A percentile compares a stretch with the other conserved stretches of the same genome.
phyloP scores from a whole-genome alignment of 2,329 filamentous ascomycete species.

The Aspergillus sp. region DNA sequence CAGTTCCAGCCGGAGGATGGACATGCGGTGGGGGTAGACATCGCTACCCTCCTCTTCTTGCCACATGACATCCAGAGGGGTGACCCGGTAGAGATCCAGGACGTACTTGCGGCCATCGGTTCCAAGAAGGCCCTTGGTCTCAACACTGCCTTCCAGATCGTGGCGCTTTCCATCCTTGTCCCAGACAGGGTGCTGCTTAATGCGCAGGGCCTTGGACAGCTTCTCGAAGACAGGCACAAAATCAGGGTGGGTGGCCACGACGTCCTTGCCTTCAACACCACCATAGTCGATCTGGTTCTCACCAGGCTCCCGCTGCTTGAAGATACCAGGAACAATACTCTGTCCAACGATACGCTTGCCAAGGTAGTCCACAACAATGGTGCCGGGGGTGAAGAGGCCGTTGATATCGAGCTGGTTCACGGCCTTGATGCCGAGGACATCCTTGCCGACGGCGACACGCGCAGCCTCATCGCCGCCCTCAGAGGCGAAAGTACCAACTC shows the following conservation, averaged over 20 bases:
- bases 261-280: slow-evolving; percentile 93
- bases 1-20: slow-evolving; percentile 84
- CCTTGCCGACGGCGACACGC: slow-evolving; percentile 92
- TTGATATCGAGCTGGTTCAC: slow-evolving; percentile 97
- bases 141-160: slow-evolving; percentile 90
- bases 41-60: slow-evolving; percentile 68
- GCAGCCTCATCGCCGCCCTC: slow-evolving; percentile 97
- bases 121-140: slow-evolving; percentile 95
- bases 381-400: slow-evolving; percentile 91
- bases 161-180: slow-evolving; percentile 91
- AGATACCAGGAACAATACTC: slow-evolving; percentile 97
- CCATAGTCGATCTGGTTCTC: slow-evolving; percentile 99
- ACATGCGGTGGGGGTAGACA: slow-evolving; percentile 92
- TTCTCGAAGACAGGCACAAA: slow-evolving; percentile 84
- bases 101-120: slow-evolving; percentile 97
- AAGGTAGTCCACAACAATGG: slow-evolving; percentile 93
- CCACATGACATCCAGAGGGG: slow-evolving; percentile 87
- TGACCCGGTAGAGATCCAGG: slow-evolving; percentile 93
- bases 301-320: slow-evolving; percentile 95
- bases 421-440: slow-evolving; percentile 87
- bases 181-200: slow-evolving; percentile 96
- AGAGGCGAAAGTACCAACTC: slow-evolving; percentile 92
- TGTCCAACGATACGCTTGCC: slow-evolving; percentile 97
- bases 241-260: slow-evolving; percentile 84
- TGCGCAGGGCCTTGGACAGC: slow-evolving; percentile 82